These are phyloP conservation scores for Ilyonectria sp. DNA, from an alignment of 2,329 filamentous ascomycete genomes.

Conservation along the genomic window DNA sequence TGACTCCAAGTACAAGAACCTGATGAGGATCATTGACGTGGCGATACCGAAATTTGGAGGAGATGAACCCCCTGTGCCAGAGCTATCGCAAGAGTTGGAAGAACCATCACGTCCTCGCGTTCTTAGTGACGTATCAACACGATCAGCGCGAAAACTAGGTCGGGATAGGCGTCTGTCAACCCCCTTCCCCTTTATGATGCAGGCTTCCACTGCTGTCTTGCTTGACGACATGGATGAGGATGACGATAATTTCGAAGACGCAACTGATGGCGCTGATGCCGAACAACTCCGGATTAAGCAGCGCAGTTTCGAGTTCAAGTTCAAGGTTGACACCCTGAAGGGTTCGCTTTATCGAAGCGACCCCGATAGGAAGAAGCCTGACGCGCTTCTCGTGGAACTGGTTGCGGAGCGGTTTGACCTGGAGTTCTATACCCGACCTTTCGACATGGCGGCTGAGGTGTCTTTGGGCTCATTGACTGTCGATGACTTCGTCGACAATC, in stretches of 20 bases:
- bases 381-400: conserved; percentile 89
- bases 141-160: conserved; percentile 60
- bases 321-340: conserved; percentile 93
- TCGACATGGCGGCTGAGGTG: conserved; percentile 94
- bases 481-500: conserved; percentile 94
- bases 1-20: conserved; percentile 94
- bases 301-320: conserved; percentile 95
- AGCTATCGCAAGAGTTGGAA: conserved; percentile 44
- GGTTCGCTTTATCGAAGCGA: conserved; percentile 93
- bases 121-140: conserved; percentile 62
- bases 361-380: conserved; percentile 80
- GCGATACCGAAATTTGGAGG: conserved; percentile 87
- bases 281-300: conserved; percentile 83
- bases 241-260: conserved; percentile 78
- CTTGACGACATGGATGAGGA: conserved; percentile 83
- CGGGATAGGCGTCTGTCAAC: conserved; percentile 74
- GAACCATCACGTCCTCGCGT: conserved; percentile 59
- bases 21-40: conserved; percentile 97
- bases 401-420: conserved; percentile 92
- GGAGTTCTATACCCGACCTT: conserved; percentile 89
- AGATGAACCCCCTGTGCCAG: conserved; percentile 39
- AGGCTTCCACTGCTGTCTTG: conserved; percentile 82
- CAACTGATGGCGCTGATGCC: conserved; percentile 68
- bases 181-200: conserved; percentile 80
- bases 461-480: conserved; percentile 88